Evolutionary conservation across 1,284 basidiomycete genomes (phyloP), one percentile per base, ranked within the genome.

Genomic region (Fistulina hepatica): DNA sequence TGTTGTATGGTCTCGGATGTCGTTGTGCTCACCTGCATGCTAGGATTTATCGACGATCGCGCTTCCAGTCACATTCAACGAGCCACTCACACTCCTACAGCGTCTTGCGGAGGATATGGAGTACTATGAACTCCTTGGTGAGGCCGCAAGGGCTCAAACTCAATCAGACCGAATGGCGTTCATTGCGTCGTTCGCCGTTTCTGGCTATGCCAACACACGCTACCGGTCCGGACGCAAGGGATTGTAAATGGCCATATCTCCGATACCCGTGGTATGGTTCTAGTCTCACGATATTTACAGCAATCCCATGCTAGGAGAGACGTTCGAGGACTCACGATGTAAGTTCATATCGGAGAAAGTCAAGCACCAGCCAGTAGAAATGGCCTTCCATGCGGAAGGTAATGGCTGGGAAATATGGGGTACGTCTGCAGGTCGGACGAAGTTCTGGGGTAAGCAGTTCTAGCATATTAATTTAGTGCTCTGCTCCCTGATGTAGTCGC

Each of bases 341-440:
- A 77, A 73, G 41, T 89, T 91, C 53, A 70, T 93, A 36, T 77
- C 83, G 35, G 89, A 93, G 60, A 93, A 93, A 63, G 88, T 92
- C 38, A 75, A 73, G 33, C 90, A 93, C 55, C 78, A 88, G 48
- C 90, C 90, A 7, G 66, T 85, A 32, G 65, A 89, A 49, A 74
- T 91, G 52, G 88, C 86, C 6, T 88, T 82, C 58, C 81, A 88
- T 51, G 84, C 84, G 4, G 74, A 88, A 52, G 85, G 86, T 10
- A 58, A 70, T 27, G 69, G 73, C 10, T 91, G 88, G 83, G 73
- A 80, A 52, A 56, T 85, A 21, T 69, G 66, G 48, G 81, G 71
- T 26, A 84, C 78, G 1, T 80, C 76, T 22, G 70, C 73, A 46
- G 86, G 81, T 17, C 84, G 76, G 56, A 89, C 85, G 41, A 91